Percentiles rank a stretch among this genome's conserved stretches.
These are phyloP conservation scores for Herpetospermum pedunculosum DNA, from an alignment of 306 rosid species.

Conservation along the genomic window DNA sequence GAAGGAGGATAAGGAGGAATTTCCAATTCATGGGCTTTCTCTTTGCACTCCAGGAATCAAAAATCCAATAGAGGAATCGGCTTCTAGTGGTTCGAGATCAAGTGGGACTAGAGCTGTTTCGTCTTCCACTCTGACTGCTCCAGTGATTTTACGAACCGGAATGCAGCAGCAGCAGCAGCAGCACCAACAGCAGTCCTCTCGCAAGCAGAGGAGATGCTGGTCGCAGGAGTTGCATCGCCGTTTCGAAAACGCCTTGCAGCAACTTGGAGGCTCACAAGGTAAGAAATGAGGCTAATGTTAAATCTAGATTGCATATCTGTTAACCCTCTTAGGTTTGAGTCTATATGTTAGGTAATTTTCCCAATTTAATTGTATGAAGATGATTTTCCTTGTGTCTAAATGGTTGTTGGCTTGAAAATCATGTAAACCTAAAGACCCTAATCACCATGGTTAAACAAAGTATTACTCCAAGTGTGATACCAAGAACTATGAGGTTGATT, in stretches of 20 bases:
- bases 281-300: conserved; percentile 13
- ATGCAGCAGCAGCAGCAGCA: conserved; percentile 29
- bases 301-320: not conserved
- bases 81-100: conserved; percentile 46
- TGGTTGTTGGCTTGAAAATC: not conserved
- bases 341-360: not conserved
- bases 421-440: not conserved
- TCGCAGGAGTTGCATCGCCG: conserved; percentile 86
- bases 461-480: not conserved
- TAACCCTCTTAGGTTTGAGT: not conserved
- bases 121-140: conserved; percentile 34
- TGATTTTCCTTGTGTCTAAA: not conserved
- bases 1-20: conserved; percentile 63
- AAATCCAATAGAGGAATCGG: conserved; percentile 52
- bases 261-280: conserved; percentile 98
- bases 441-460: not conserved
- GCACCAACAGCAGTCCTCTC: conserved; percentile 38
- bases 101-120: conserved; percentile 45
- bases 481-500: not conserved
- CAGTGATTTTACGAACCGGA: conserved; percentile 24
- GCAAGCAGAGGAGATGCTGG: conserved; percentile 98
- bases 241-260: conserved; percentile 74
- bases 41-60: conserved; percentile 50
- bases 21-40: conserved; percentile 46
- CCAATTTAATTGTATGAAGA: not conserved